Base-by-base conservation (phyloP, 257 asterid genomes). In the Forsythia suspensa region DNA sequence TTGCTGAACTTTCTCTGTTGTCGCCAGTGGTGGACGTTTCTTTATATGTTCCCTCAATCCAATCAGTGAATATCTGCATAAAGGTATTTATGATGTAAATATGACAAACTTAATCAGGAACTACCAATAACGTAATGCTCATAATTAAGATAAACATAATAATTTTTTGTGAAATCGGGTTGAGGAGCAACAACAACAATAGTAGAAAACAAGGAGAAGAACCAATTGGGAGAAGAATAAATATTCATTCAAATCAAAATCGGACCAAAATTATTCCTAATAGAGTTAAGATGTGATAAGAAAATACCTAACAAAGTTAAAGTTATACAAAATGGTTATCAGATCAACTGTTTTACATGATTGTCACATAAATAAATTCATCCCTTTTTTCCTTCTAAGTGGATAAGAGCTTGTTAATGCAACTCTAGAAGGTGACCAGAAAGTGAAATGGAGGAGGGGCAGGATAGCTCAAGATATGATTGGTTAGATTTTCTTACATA, bases 11-110 rank as follows among this genome's bases (percentile, higher is more conserved):
- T 95, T 95, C 85, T 95, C 98, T 8, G 99, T 80, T 75, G 99
- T 92, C 75, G 99, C 96, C 72, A 95, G 83, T 71, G 99, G 99
- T 48, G 98, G 99, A 29, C 99, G 98, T 86, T 95, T 95, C n/a
- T 95, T 95, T 84, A 95, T 95, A 80, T 95, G 98, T 80, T 95
- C 99, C 82, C 99, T 91, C 85, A 93, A 81, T 71, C 88, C 90
- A 75, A 92, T 86, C 85, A 95, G 73, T 3, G 97, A 90, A 81
- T 90, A 89, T 76, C 99, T 95, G 91, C 73, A 77, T 75, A 42
- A 66, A 76, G 38, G 74, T 40, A 34, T n/a, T 21, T 16, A 16
- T 41, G n/a, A 82, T 59, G 37, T 42, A 61, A 29, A 20, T 55
- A 69, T 44, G 43, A 16, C 43, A 71, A 61, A 78, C 18, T 39